phyloP scores from a whole-genome alignment of 371 early-diverging fungal genomes.

The Rozella allomycis region DNA sequence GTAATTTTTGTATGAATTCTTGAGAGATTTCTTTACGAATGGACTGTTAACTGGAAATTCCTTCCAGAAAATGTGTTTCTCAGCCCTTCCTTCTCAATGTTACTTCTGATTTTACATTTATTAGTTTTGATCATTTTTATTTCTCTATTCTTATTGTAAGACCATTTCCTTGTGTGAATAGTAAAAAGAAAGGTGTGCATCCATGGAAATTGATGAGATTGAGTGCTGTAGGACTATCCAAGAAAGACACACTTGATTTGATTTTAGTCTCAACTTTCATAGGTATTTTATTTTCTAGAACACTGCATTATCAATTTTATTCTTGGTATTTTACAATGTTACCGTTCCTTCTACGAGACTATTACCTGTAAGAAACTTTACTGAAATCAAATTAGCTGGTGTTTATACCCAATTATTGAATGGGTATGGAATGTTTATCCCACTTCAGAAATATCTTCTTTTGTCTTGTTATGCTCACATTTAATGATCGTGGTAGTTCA shows the following conservation, averaged over 20 bases:
- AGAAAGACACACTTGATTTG: constrained; percentile 1
- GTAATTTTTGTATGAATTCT: constrained; percentile 57
- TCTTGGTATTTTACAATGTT: constrained; percentile 72
- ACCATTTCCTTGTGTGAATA: not conserved
- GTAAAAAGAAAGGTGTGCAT: not conserved
- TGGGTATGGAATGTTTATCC: constrained; percentile 58
- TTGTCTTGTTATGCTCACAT: constrained; percentile 24
- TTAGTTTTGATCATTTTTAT: constrained; percentile 32
- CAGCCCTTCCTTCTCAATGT: constrained; percentile 28
- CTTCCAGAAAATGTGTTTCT: constrained; percentile 40
- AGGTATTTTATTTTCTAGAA: constrained; percentile 63
- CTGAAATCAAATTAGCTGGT: constrained; percentile 6
- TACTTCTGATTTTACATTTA: constrained; percentile 35
- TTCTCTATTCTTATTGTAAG: constrained; percentile 4
- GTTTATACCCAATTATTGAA: constrained; percentile 22
- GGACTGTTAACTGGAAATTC: constrained; percentile 90
- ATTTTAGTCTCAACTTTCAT: constrained; percentile 65
- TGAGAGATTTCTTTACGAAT: constrained; percentile 55
- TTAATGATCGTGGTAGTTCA: constrained; percentile 12
- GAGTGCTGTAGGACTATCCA: constrained; percentile 17
- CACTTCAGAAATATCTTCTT: constrained; percentile 30
- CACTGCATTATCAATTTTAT: constrained; percentile 85
- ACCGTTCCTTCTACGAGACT: constrained; percentile 46
- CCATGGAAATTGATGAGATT: constrained; percentile 25
- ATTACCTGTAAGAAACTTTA: constrained; percentile 2